Conservation (phyloP, 1,284 basidiomycete genomes). For the Pholiota adiposa region DNA sequence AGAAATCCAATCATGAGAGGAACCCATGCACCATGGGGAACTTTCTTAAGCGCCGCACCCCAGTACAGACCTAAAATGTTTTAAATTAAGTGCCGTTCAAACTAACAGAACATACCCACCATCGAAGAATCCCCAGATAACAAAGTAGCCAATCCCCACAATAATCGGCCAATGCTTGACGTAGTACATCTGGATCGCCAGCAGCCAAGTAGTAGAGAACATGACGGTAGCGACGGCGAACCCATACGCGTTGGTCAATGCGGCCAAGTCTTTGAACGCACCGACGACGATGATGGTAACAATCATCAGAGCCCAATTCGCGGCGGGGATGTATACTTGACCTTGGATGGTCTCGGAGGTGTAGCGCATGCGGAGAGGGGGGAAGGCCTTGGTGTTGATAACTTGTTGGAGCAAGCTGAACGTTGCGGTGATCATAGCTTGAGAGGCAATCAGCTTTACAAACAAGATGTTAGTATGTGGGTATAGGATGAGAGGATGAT, state of each 20-base stretch:
- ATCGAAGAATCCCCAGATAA: slow-evolving; percentile 66
- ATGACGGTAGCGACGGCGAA: slow-evolving; percentile 70
- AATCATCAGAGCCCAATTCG: slow-evolving; percentile 63
- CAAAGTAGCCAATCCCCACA: slow-evolving; percentile 51
- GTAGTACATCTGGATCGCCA: slow-evolving; percentile 60
- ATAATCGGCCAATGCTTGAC: slow-evolving; percentile 54
- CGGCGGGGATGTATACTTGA: slow-evolving; percentile 65
- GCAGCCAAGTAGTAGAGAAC: slow-evolving; percentile 59
- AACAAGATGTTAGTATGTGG: slow-evolving; percentile 3
- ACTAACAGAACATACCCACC: slow-evolving; percentile 22
- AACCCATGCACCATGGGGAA: slow-evolving; percentile 68
- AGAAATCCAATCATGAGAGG: slow-evolving; percentile 59
- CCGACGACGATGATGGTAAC: slow-evolving; percentile 59
- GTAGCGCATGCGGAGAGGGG: slow-evolving; percentile 59
- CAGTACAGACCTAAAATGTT: slow-evolving; percentile 52
- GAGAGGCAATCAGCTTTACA: slow-evolving; percentile 58
- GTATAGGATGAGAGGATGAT: background rate
- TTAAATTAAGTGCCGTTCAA: background rate
- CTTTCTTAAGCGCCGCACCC: slow-evolving; percentile 63
- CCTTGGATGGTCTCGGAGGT: slow-evolving; percentile 65
- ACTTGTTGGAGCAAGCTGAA: slow-evolving; percentile 70
- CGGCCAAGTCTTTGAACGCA: slow-evolving; percentile 55
- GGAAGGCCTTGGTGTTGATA: slow-evolving; percentile 61
- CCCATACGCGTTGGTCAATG: slow-evolving; percentile 53
- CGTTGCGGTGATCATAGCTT: slow-evolving; percentile 72